Evolutionary conservation across 495 filamentous ascomycete genomes (phyloP), one percentile per base, ranked within the genome.

Genomic region (Aspergillus indologenus): DNA sequence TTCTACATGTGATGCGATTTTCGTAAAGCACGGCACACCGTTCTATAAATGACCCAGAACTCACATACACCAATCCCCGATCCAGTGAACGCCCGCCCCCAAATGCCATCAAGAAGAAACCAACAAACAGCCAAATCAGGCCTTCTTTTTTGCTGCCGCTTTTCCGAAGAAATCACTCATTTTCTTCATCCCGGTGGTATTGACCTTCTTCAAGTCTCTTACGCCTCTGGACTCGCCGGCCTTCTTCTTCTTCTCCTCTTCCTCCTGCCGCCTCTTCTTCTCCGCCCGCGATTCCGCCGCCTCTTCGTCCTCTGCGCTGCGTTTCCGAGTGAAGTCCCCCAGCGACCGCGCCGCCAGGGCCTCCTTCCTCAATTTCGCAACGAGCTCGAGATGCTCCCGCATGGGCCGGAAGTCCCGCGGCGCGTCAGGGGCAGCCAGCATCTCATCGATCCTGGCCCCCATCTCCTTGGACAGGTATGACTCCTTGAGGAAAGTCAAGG

Each of bases 161-260:
- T 92, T 96, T 42, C 80, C 82, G 70, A 98, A 98, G 71, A 98
- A 98, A 60, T 87, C 83, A 63, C 91, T 96, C 85, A 98, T 83
- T 80, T 96, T 98, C 81, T 89, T 91, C 94, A 99, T 99, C 23
- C 94, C 95, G 17, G 66, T 83, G 0, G 86, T 91, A 69, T 96
- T 88, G 15, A 90, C 93, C 76, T 97, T 98, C 69, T 87, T 88
- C 65, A 99, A 67, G 43, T 92, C 81, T 64, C 81, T 85, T 1
- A 96, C 84, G 0, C 82, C 92, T 19, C 83, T 78, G 61, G 88
- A 93, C 73, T 90, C 83, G 15, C 79, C 78, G 8, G 80, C 81
- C 70, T 90, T 91, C 62, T 85, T 85, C 54, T 83, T 83, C 74
- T 85, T 87, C 72, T 93, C 91, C 67, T 92, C 89, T 42, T 89